These are phyloP conservation scores for Kwoniella shivajii DNA, from an alignment of 1,284 basidiomycete genomes.

Conservation along the genomic window DNA sequence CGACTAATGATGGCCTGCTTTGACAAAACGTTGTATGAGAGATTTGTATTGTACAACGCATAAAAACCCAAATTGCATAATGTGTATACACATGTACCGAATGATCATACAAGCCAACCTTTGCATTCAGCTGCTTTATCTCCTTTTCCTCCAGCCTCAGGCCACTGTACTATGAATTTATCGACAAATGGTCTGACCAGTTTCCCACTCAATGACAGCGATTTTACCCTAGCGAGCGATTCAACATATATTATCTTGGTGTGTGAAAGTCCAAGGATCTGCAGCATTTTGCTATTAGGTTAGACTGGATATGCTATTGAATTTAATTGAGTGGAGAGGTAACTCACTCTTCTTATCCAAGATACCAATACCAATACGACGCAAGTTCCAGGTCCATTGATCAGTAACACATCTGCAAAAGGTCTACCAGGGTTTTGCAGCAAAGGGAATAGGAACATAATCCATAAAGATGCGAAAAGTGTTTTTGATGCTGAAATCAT, in stretches of 20 bases:
- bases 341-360: constrained; percentile 72
- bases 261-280: constrained; percentile 74
- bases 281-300: constrained; percentile 15
- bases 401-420: constrained; percentile 75
- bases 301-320: background rate
- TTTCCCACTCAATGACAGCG: constrained; percentile 81
- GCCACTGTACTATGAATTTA: constrained; percentile 86
- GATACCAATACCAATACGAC: constrained; percentile 74
- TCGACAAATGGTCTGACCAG: constrained; percentile 80
- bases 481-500: constrained; percentile 67
- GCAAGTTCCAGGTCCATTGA: constrained; percentile 97
- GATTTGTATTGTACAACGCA: background rate
- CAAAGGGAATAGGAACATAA: constrained; percentile 62
- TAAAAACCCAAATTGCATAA: constrained; percentile 13
- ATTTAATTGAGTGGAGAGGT: constrained; percentile 52
- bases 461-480: constrained; percentile 62
- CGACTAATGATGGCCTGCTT: too few relatives aligned
- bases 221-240: constrained; percentile 85
- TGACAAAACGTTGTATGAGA: too few relatives aligned
- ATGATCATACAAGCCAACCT: constrained; percentile 22
- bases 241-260: constrained; percentile 87
- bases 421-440: constrained; percentile 41
- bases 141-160: constrained; percentile 55
- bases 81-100: background rate
- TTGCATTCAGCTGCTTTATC: constrained; percentile 12